phyloP scores from a whole-genome alignment of 148 eudicot genomes.

The Nepenthes gracilis region DNA sequence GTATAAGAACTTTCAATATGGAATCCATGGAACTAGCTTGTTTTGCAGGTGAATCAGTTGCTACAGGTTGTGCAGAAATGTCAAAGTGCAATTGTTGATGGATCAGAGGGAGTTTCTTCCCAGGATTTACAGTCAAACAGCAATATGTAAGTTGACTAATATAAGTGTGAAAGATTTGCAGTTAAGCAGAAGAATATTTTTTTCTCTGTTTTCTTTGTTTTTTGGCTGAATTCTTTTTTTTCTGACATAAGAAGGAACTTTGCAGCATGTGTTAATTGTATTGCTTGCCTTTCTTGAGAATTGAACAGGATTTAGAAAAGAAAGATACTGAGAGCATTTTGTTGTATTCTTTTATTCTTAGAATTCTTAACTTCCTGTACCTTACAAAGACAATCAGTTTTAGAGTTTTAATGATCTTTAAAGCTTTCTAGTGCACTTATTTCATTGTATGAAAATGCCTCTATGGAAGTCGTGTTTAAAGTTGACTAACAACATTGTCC shows the following conservation, averaged over 20 bases:
- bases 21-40: conserved; percentile 18
- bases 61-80: conserved; percentile 93
- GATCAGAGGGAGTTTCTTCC: conserved; percentile 72
- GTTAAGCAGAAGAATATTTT: background rate
- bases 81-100: conserved; percentile 69
- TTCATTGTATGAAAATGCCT: too few relatives aligned
- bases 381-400: too few relatives aligned
- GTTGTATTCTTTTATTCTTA: too few relatives aligned
- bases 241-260: too few relatives aligned
- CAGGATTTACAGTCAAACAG: conserved; percentile 79
- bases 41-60: conserved; percentile 69
- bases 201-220: background rate
- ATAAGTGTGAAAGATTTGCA: conserved; percentile 10
- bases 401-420: too few relatives aligned
- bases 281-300: background rate
- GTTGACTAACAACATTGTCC: too few relatives aligned
- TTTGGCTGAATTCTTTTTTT: background rate
- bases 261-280: background rate
- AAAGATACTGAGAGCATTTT: too few relatives aligned
- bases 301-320: too few relatives aligned
- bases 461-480: too few relatives aligned
- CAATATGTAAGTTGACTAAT: conserved; percentile 47
- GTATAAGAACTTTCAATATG: conserved; percentile 60
- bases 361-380: too few relatives aligned
- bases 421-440: too few relatives aligned